Base-by-base conservation (phyloP, 1,284 basidiomycete genomes). In the Tilletia caries region DNA sequence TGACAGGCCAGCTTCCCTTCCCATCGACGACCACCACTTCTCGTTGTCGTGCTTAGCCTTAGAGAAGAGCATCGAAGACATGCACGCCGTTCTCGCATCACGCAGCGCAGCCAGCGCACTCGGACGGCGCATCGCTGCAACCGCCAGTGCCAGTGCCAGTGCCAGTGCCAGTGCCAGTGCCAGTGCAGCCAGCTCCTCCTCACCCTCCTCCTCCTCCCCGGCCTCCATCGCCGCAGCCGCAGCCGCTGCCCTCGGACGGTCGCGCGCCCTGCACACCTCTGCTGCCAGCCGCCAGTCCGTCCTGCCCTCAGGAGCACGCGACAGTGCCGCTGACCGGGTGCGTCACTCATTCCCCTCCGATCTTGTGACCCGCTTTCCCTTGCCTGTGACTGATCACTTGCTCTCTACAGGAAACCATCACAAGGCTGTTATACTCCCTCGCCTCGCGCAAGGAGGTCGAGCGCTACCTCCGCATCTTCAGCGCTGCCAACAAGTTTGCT, bases 381-480 rank as follows among this genome's bases (percentile, higher is more conserved):
- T 8, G 41, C 10, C 41, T 44, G 41, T 44, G 10, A 44, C 64
- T 67, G 10, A 32, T 15, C 18, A 15, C 4, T 10, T 64, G 34
- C 64, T 69, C 23, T 32, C n/a, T 32, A 1, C 68, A 75, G 71
- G 80, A 83, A 68, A 83, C 81, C 64, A 83, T 83, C 73, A 80
- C 79, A 23, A 72, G 81, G 8, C 78, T 83, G 62, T 72, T 83
- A 62, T 83, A 83, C 74, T 83, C 81, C 60, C 78, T 83, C 50
- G 81, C 81, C 32, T 83, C 81, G 58, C 78, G 81, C 68, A 81
- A 80, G 66, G 81, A 83, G 73, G 81, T 83, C 65, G 81, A 83
- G 73, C 70, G 81, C 29, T 83, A 83, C 70, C 73, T 83, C n/a
- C 81, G 81, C 72, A 83, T 83, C 73, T 83, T 83, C 68, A 75